Evolutionary conservation across 1,284 basidiomycete species (phyloP).

Genomic region (Apiotrichum montevideense): DNA sequence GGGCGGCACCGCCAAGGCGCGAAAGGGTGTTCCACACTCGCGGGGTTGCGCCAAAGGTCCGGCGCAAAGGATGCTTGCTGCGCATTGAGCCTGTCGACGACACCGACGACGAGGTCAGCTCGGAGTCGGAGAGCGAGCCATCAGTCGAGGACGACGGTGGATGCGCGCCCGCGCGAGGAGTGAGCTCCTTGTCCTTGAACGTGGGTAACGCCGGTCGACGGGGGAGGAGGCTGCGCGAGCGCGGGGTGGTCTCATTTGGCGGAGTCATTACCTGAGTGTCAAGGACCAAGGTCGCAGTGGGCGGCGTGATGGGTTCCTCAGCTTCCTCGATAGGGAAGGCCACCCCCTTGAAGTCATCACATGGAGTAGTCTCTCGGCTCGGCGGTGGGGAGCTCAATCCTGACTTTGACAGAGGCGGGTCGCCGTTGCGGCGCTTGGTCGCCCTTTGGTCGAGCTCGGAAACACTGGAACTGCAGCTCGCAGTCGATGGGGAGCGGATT

Average conservation of each 20-base stretch:
- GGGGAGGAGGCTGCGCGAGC: slow-evolving; percentile 9
- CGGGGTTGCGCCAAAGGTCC: background rate
- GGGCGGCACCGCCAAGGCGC: slow-evolving; percentile 2
- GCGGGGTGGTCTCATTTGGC: background rate
- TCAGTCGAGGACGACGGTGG: background rate
- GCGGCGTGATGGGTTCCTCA: slow-evolving; percentile 6
- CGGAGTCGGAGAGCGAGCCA: slow-evolving; percentile 2
- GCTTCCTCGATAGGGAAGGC: slow-evolving; percentile 10
- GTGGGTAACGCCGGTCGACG: background rate
- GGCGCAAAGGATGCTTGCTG: slow-evolving; percentile 5
- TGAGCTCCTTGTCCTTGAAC: slow-evolving; percentile 1
- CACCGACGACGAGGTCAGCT: background rate
- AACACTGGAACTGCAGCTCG: slow-evolving; percentile 15
- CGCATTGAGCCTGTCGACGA: background rate
- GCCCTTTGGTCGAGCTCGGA: slow-evolving; percentile 18
- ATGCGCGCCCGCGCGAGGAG: background rate
- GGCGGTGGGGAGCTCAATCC: slow-evolving; percentile 24
- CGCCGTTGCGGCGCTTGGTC: slow-evolving; percentile 14
- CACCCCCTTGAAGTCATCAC: background rate
- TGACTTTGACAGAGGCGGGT: slow-evolving; percentile 10
- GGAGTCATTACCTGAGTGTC: background rate
- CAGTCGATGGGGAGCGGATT: slow-evolving; percentile 11
- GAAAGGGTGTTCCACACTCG: slow-evolving; percentile 6
- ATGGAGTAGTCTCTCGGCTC: slow-evolving; percentile 18
- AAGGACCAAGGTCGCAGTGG: background rate